These are phyloP conservation scores for Epichloe bromicola DNA, from an alignment of 2,329 filamentous ascomycete species.

Conservation along the genomic window DNA sequence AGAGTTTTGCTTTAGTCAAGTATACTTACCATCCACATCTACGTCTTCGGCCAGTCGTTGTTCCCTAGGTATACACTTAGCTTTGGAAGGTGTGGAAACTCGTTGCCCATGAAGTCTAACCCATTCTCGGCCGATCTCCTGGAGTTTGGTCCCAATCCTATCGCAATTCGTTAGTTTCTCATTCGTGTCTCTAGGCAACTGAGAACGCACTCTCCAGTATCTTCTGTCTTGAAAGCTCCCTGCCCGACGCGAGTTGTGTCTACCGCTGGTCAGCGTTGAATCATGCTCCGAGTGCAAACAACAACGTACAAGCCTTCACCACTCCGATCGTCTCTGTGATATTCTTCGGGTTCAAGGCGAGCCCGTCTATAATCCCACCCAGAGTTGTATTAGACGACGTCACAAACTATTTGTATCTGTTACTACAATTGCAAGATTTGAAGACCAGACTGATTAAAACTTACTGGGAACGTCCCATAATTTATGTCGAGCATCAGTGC, in stretches of 20 bases:
- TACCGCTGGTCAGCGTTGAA: no score
- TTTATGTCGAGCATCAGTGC: slow-evolving; percentile 54
- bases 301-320: not conserved
- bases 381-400: slow-evolving; percentile 16
- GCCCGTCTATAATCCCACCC: slow-evolving; percentile 14
- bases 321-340: slow-evolving; percentile 23
- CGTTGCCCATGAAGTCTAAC: no score
- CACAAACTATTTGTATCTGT: not conserved
- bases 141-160: slow-evolving; percentile 30
- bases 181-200: not conserved
- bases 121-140: slow-evolving; percentile 32
- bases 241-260: slow-evolving; percentile 8
- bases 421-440: not conserved
- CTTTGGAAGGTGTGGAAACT: no score
- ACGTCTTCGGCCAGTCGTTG: slow-evolving; percentile 45
- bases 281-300: no score
- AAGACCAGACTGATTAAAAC: slow-evolving; percentile 5
- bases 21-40: slow-evolving; percentile 37
- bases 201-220: slow-evolving; percentile 9
- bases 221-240: slow-evolving; percentile 9
- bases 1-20: not conserved
- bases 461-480: slow-evolving; percentile 27
- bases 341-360: slow-evolving; percentile 34
- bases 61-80: slow-evolving; percentile 13
- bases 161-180: slow-evolving; percentile 10